Conservation (phyloP, 192 early-diverging fungal species). For the Coemansia sp. region DNA sequence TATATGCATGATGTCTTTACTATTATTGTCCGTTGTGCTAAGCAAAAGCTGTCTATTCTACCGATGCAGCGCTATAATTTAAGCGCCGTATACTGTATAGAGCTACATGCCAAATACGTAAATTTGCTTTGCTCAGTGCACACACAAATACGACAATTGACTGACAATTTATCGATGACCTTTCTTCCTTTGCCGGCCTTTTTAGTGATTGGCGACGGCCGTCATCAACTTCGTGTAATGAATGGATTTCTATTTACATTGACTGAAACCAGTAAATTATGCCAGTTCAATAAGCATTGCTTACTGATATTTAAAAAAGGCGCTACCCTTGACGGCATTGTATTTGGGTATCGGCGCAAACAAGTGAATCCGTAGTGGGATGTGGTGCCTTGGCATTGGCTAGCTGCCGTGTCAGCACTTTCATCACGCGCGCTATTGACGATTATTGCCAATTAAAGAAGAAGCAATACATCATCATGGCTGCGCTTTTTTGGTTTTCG, state of each 20-base stretch:
- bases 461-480: neutral
- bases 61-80: neutral
- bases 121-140: neutral
- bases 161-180: neutral
- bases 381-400: neutral
- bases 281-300: neutral
- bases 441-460: neutral
- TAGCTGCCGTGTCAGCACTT: neutral
- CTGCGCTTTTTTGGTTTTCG: neutral
- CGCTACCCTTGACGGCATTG: neutral
- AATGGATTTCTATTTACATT: neutral
- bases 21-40: neutral
- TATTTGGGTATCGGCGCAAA: neutral
- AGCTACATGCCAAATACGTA: neutral
- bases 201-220: neutral
- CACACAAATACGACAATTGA: neutral
- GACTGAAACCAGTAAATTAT: neutral
- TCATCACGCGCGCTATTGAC: constrained; percentile 6
- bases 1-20: too few species aligned
- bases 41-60: too few species aligned
- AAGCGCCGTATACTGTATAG: neutral
- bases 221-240: neutral
- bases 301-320: neutral
- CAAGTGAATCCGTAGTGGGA: too few species aligned
- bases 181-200: neutral